Percentiles rank a stretch among this genome's conserved stretches.
Conservation (phyloP, 306 rosid species). For the Vigna hirtella region DNA sequence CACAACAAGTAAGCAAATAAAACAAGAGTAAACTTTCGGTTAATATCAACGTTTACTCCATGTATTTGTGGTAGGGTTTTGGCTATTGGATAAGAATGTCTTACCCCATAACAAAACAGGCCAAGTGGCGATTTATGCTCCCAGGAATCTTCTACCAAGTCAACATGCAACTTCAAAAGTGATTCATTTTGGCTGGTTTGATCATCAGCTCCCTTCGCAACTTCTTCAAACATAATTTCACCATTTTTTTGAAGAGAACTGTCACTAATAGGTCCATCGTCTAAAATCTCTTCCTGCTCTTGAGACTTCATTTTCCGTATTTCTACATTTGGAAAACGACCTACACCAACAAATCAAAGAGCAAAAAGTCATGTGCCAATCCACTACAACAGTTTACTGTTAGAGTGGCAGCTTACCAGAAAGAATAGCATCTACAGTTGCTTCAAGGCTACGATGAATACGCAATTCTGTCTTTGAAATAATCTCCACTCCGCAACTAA, state of each 20-base stretch:
- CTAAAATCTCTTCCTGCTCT: slow-evolving; percentile 52
- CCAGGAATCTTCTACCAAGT: slow-evolving; percentile 55
- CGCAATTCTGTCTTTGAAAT: slow-evolving; percentile 85
- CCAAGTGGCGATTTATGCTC: slow-evolving; percentile 55
- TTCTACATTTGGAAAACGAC: slow-evolving; percentile 79
- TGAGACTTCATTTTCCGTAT: slow-evolving; percentile 74
- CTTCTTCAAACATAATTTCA: slow-evolving; percentile 54
- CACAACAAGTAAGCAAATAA: slow-evolving; percentile 2
- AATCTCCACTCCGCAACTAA: slow-evolving; percentile 89
- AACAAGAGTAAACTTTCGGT: slow-evolving; percentile 9
- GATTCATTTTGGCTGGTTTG: slow-evolving; percentile 50
- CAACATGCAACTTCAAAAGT: slow-evolving; percentile 52
- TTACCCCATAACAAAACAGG: slow-evolving; percentile 93
- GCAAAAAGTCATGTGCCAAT: slow-evolving; percentile 28
- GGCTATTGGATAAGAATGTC: slow-evolving; percentile 43
- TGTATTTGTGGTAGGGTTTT: slow-evolving; percentile 16
- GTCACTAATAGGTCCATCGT: slow-evolving; percentile 46
- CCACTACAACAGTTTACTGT: slow-evolving; percentile 25
- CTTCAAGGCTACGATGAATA: slow-evolving; percentile 86
- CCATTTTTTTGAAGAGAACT: slow-evolving; percentile 51
- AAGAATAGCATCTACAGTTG: slow-evolving; percentile 91
- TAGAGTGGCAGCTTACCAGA: slow-evolving; percentile 54
- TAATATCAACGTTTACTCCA: slow-evolving; percentile 13
- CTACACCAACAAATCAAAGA: slow-evolving; percentile 56
- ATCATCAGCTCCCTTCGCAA: slow-evolving; percentile 44